Conservation (phyloP, 495 filamentous ascomycete genomes). For the Delitschia confertaspora region DNA sequence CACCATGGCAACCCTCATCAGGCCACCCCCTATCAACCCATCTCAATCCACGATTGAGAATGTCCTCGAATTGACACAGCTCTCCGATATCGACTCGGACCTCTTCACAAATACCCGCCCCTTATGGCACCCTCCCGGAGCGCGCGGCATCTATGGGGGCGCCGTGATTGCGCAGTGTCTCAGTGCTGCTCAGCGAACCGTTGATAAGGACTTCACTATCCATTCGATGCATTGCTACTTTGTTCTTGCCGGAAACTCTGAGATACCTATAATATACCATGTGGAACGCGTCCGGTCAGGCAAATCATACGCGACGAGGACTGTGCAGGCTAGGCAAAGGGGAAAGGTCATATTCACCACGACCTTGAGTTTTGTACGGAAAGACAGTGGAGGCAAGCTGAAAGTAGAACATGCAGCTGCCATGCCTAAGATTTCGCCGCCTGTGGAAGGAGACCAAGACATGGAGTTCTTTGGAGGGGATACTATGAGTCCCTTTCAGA, state of each 20-base stretch:
- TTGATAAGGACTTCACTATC: conserved; percentile 66
- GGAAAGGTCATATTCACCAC: conserved; percentile 92
- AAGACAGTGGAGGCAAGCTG: conserved; percentile 53
- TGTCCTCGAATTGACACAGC: conserved; percentile 69
- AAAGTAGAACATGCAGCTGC: conserved; percentile 51
- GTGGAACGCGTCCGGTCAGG: conserved; percentile 89
- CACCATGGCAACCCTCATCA: conserved; percentile 58
- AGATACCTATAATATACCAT: conserved; percentile 82
- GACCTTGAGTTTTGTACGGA: conserved; percentile 76
- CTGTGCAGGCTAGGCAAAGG: conserved; percentile 83
- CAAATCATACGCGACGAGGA: conserved; percentile 84
- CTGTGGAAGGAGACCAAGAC: conserved; percentile 24
- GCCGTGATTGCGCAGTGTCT: conserved; percentile 88
- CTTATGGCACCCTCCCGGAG: conserved; percentile 83
- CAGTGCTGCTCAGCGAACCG: conserved; percentile 76
- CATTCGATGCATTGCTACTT: conserved; percentile 99
- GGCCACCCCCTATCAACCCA: conserved; percentile 60
- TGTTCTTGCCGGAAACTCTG: conserved; percentile 75
- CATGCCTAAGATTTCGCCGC: conserved; percentile 41
- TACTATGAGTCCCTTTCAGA: conserved; percentile 48
- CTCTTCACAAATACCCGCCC: conserved; percentile 87
- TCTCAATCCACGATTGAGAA: conserved; percentile 80
- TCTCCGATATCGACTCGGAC: conserved; percentile 68
- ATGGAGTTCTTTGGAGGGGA: conserved; percentile 8
- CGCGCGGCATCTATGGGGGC: conserved; percentile 88